A percentile compares a stretch with the other conserved stretches of the same genome.
Evolutionary conservation across 2,329 filamentous ascomycete genomes (phyloP).

Genomic region (Botrytis deweyae): DNA sequence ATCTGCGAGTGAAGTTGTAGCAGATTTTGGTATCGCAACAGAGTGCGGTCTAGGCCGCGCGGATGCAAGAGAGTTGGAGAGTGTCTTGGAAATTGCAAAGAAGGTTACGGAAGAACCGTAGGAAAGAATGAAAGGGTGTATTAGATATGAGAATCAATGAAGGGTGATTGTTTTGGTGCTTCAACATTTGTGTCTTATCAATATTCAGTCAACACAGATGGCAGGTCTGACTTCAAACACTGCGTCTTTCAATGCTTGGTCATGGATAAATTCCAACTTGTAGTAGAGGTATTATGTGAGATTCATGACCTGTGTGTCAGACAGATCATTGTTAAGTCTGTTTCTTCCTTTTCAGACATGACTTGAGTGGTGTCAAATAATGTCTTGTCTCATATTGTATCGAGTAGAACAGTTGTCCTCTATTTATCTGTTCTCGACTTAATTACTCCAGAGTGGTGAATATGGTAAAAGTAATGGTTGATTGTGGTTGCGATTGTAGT

Average conservation of each 20-base stretch:
- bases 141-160: neutral
- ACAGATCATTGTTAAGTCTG: neutral
- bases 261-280: neutral
- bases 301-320: neutral
- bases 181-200: neutral
- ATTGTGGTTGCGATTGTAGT: neutral
- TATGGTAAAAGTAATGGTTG: neutral
- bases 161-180: neutral
- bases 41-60: constrained; percentile 45
- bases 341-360: neutral
- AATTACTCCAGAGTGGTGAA: neutral
- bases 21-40: constrained; percentile 43
- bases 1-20: constrained; percentile 38
- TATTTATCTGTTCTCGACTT: no score
- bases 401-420: neutral
- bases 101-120: constrained; percentile 3
- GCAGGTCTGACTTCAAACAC: constrained; percentile 4
- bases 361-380: neutral
- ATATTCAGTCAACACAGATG: neutral
- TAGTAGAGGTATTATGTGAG: neutral
- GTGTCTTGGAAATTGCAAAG: constrained; percentile 22
- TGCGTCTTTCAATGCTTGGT: neutral
- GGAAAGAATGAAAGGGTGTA: neutral
- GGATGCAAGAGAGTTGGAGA: constrained; percentile 24
- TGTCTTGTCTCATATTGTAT: neutral